Evolutionary conservation across 78 protist genomes (phyloP), one percentile per base, ranked within the genome.

Genomic region (Monosiga brevicollis): DNA sequence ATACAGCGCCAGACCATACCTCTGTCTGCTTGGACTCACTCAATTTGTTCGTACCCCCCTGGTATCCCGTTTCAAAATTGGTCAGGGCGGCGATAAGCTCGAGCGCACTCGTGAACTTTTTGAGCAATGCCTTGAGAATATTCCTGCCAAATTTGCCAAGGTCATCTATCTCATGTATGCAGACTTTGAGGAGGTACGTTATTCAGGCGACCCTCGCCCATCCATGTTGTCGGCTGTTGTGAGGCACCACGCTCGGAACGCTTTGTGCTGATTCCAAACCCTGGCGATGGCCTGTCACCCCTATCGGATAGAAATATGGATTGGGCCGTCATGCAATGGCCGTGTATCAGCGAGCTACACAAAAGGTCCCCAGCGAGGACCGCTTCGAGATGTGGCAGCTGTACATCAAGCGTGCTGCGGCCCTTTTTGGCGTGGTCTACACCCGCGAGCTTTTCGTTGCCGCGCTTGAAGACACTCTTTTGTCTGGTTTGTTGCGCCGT

Each of bases 61-160:
- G 40, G 40, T 9, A 15, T 55, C 72, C n/a, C 62, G 37, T 6
- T 74, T 11, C 42, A 76, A 15, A 9, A 38, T 10, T 70, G 24
- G 34, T 25, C 49, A 75, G 73, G 81, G 80, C 10, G 96, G 95
- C 37, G 0, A 10, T 39, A 95, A 96, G 83, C 83, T 97, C 39
- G 99, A 97, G 89, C 89, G 99, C 1, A 82, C 96, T 15, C 89
- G 99, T 54, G 99, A 97, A 29, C 82, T 97, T 22, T 97, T 97
- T 71, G 98, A 97, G 85, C 97, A 96, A 73, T 94, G 87, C 0
- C 41, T 97, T 42, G 76, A 81, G 34, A 82, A 87, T 70, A 76
- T 79, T 41, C 98, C 99, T 9, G 77, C 54, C 2, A 84, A 87
- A 26, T 76, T 85, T 24, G 86, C 92, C 23, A 74, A 81, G 55